Evolutionary conservation across 2,329 filamentous ascomycete species (phyloP), one percentile per base, ranked within the genome.

Genomic region (Venturia carpophila): DNA sequence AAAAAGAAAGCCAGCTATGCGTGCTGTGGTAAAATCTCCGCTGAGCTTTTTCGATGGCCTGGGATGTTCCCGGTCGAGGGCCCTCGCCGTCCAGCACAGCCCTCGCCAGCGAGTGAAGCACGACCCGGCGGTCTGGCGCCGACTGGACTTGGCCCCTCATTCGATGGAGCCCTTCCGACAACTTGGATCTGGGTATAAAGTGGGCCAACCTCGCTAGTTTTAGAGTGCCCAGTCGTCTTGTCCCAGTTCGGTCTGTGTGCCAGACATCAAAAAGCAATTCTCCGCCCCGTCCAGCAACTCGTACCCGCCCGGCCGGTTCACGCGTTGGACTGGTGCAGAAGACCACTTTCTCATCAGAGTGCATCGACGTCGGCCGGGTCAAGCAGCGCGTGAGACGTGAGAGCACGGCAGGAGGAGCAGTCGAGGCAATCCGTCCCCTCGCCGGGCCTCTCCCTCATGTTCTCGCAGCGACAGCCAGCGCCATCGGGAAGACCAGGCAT

Each of bases 181-280:
- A 58, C 52, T 58, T 58, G 52, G 52, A 58, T 58, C 52, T 58
- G 52, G 52, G 52, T 58, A 37, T 58, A 19, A 37, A 58, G 52
- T 58, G 52, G 52, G 52, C 52, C 52, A 37, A 24, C 49, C 49
- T 56, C 49, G 49, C 27, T 55, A 55, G 49, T 24, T 24, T 37
- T 37, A 58, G 52, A 58, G 52, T 58, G 52, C 30, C 30, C 19
- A 37, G 30, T 37, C 2, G n/a, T 27, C 5, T 58, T 7, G 13
- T 15, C 27, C 52, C 30, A 58, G 30, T 37, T 37, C 30, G 52
- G 52, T n/a, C 37, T 27, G 52, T n/a, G 52, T 58, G 52, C 52
- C 52, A 58, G 52, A 58, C 52, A n/a, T 37, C 30, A n/a, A 58
- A 58, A 58, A 58, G 52, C 52, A 58, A 58, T 58, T 58, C 52